Conservation (phyloP, 345 rosid genomes). For the Aquilaria sinensis region DNA sequence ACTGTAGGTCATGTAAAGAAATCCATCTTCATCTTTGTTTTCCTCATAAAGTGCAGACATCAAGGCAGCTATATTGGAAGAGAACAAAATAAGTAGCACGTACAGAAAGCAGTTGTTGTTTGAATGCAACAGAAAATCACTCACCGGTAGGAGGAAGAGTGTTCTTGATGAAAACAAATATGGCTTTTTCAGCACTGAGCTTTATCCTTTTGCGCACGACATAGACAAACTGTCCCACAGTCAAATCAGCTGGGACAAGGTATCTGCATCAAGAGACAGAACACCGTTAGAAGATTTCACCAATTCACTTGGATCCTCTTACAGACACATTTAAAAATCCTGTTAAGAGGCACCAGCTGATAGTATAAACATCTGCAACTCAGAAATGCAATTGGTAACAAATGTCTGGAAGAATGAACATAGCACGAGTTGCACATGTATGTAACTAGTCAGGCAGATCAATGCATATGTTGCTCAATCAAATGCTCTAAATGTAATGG, state of each 20-base stretch:
- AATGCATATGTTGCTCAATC: too few relatives aligned
- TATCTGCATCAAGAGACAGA: slow-evolving; percentile 31
- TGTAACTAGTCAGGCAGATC: neutral
- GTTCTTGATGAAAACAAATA: slow-evolving; percentile 60
- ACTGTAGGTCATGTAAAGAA: slow-evolving; percentile 71
- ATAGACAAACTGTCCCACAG: slow-evolving; percentile 71
- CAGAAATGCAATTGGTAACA: neutral
- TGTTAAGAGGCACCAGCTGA: too few relatives aligned
- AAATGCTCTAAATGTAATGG: too few relatives aligned
- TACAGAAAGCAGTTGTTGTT: neutral
- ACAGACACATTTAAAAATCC: neutral
- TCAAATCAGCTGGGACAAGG: slow-evolving; percentile 73
- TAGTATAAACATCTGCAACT: neutral
- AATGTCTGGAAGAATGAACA: neutral
- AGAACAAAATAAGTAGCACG: slow-evolving; percentile 8
- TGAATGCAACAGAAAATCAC: slow-evolving; percentile 5
- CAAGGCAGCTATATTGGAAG: slow-evolving; percentile 40
- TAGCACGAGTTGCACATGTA: neutral
- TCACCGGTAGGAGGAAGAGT: slow-evolving; percentile 62
- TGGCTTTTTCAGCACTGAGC: slow-evolving; percentile 72
- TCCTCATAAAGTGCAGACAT: slow-evolving; percentile 63
- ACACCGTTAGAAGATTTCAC: too few relatives aligned
- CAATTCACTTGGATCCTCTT: too few relatives aligned
- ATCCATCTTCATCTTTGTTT: slow-evolving; percentile 68
- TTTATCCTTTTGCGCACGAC: slow-evolving; percentile 77